A percentile compares a stretch with the other conserved stretches of the same genome.
Conservation (phyloP, 2,329 filamentous ascomycete species). For the Rachicladosporium sp. region DNA sequence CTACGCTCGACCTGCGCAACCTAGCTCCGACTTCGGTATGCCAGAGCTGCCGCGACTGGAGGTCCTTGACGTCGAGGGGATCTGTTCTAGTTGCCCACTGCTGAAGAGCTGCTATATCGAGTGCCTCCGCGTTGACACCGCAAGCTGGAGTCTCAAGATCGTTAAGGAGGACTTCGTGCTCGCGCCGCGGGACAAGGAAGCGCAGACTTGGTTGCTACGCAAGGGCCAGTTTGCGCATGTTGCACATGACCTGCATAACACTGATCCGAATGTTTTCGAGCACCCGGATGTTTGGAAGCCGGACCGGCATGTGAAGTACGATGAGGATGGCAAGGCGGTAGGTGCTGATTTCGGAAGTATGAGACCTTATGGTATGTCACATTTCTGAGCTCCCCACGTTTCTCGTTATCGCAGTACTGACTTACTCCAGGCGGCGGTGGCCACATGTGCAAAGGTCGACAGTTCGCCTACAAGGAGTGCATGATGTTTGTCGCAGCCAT, state of each 20-base stretch:
- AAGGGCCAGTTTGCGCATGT: constrained; percentile 26
- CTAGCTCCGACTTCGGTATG: constrained; percentile 21
- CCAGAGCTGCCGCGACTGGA: constrained; percentile 21
- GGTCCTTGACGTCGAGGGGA: constrained; percentile 21
- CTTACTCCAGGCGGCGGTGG: constrained; percentile 29
- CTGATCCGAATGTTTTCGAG: constrained; percentile 22
- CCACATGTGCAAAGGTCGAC: constrained; percentile 38
- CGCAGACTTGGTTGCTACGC: constrained; percentile 18
- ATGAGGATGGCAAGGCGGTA: constrained; percentile 12
- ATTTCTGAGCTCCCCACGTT: not conserved
- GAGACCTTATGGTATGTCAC: constrained; percentile 29
- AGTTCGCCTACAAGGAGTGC: constrained; percentile 39
- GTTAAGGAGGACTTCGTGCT: constrained; percentile 24
- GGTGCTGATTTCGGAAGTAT: constrained; percentile 31
- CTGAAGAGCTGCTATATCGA: constrained; percentile 28
- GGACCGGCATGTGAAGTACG: constrained; percentile 23
- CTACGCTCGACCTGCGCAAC: constrained; percentile 18
- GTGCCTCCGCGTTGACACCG: constrained; percentile 24
- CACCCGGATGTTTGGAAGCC: constrained; percentile 21
- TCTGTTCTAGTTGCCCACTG: constrained; percentile 22
- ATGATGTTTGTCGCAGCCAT: constrained; percentile 41
- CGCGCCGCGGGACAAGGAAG: constrained; percentile 23
- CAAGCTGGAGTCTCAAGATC: constrained; percentile 24
- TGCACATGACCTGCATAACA: constrained; percentile 26
- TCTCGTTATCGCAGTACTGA: not conserved